Conservation (phyloP, 2,329 filamentous ascomycete genomes). For the Ceratocystis eucalypticola region DNA sequence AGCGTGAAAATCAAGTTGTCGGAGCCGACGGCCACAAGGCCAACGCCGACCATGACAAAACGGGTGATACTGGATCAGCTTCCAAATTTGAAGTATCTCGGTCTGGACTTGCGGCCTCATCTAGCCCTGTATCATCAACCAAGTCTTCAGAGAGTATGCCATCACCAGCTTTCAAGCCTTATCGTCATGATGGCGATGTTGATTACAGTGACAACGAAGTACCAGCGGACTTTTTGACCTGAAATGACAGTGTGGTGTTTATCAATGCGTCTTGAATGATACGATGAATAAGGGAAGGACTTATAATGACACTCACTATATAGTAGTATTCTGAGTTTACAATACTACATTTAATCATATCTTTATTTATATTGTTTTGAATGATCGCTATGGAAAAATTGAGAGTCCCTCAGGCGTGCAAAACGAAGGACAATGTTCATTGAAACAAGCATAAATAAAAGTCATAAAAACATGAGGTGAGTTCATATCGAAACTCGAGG, state of each 20-base stretch:
- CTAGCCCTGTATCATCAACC: constrained; percentile 7
- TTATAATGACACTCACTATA: too few species aligned
- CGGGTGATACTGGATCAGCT: neutral
- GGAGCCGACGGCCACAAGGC: neutral
- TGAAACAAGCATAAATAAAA: constrained; percentile 4
- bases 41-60: neutral
- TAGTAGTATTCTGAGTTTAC: too few species aligned
- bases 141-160: constrained; percentile 16
- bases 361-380: neutral
- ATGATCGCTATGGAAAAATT: too few species aligned
- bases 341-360: neutral
- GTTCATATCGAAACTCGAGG: neutral
- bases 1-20: neutral
- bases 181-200: constrained; percentile 10
- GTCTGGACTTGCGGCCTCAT: neutral
- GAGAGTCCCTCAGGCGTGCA: neutral
- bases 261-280: too few species aligned
- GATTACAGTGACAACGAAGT: constrained; percentile 33
- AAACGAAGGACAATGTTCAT: neutral
- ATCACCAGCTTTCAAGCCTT: constrained; percentile 18
- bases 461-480: constrained; percentile 3
- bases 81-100: constrained; percentile 20
- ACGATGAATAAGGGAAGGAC: too few species aligned
- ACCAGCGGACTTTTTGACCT: constrained; percentile 27
- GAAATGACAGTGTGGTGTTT: neutral